These are phyloP conservation scores for Violaceomyces palustris DNA, from an alignment of 1,284 basidiomycete species.

Conservation along the genomic window DNA sequence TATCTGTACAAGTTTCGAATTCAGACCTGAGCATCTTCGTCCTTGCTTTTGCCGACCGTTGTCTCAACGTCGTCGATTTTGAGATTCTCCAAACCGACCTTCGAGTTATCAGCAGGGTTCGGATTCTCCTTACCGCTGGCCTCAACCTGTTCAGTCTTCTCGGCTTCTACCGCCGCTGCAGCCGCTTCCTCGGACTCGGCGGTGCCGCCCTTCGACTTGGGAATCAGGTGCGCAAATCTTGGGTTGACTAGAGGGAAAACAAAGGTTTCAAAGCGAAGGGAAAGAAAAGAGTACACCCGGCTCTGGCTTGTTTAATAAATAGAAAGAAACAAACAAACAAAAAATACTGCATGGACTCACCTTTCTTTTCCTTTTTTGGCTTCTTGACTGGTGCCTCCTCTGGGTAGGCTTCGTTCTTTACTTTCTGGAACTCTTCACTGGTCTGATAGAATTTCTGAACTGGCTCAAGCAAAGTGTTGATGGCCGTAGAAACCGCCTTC, in stretches of 20 bases:
- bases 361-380: constrained; percentile 46
- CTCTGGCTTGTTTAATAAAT: too few relatives aligned
- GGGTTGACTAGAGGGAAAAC: constrained; percentile 34
- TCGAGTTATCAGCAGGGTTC: background rate
- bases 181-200: constrained; percentile 36
- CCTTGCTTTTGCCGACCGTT: too few relatives aligned
- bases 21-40: too few relatives aligned
- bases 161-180: constrained; percentile 16
- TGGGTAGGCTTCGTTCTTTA: constrained; percentile 79
- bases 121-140: too few relatives aligned
- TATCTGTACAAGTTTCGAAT: too few relatives aligned
- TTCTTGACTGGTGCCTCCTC: constrained; percentile 29
- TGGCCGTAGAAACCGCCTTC: constrained; percentile 68
- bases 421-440: constrained; percentile 74
- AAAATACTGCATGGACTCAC: constrained; percentile 5
- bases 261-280: background rate
- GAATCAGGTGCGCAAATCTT: constrained; percentile 29
- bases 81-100: constrained; percentile 2
- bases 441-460: constrained; percentile 72
- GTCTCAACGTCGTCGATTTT: too few relatives aligned
- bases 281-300: background rate
- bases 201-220: constrained; percentile 35
- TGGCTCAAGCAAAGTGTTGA: constrained; percentile 74
- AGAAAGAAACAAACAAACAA: background rate
- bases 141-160: constrained; percentile 15